Base-by-base conservation (phyloP, 2,329 filamentous ascomycete species). In the Pyrenochaeta sp. region DNA sequence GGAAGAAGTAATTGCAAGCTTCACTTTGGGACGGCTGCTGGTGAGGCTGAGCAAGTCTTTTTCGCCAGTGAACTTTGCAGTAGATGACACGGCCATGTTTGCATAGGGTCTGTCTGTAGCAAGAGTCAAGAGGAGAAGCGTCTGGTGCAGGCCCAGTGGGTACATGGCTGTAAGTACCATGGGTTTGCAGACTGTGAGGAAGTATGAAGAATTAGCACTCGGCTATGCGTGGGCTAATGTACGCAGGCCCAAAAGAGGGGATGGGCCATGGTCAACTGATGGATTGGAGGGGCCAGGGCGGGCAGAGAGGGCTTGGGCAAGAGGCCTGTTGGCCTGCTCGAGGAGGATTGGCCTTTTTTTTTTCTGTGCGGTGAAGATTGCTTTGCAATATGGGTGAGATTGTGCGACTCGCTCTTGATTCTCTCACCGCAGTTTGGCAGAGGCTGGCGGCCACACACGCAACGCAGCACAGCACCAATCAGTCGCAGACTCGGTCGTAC, bases 401-500 rank as follows among this genome's bases (percentile, higher is more conserved):
- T 53, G 57, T 63, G 59, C 51, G 37, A 58, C 58, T n/a, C n/a
- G n/a, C n/a, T n/a, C n/a, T n/a, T n/a, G n/a, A n/a, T n/a, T n/a
- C n/a, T 44, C 63, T 67, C 67, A 68, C 67, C 65, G 67, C 63
- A 67, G 60, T 45, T 64, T 65, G 54, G 43, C 43, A 46, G 39
- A 58, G 56, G n/a, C n/a, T 62, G 59, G 60, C 64, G 65, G 63
- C 47, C 59, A 66, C 58, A 56, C 43, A n/a, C n/a, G n/a, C n/a
- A n/a, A n/a, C n/a, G 12, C 48, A 40, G 29, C 20, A 39, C 18
- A 35, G 49, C 49, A 42, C 64, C 64, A 67, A 67, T 67, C 57
- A 64, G 14, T 36, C n/a, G 21, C 14, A 18, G 21, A 33, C 31
- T 39, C 49, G 48, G 54, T 54, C 31, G 55, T 57, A 49, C 60